Evolutionary conservation across 2,329 filamentous ascomycete species (phyloP), one percentile per base, ranked within the genome.

Genomic region (Atkinsonella hypoxylon): DNA sequence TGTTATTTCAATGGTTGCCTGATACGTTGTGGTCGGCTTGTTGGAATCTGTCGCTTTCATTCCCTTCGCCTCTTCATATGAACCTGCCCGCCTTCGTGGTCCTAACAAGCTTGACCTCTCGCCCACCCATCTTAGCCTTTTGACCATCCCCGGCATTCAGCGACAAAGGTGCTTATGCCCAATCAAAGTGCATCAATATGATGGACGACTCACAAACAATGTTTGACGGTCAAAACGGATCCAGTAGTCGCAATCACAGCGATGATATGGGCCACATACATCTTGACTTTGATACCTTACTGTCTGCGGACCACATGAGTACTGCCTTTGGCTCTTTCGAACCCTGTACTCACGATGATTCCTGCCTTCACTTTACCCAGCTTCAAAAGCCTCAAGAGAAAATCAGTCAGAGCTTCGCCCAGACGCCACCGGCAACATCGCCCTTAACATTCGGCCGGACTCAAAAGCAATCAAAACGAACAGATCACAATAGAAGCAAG

Each of bases 281-380:
- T 15, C 40, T 60, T 41, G 56, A 61, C 43, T 62, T 65, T 43
- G 58, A 62, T 39, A 54, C 55, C 18, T 52, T 65, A 20, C 56
- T 64, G 46, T 36, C 47, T 18, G 30, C 47, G 51, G 56, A 20
- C 46, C 58, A 41, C 58, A 61, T 63, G 31, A 57, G 58, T 15
- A 54, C 60, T 15, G 59, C 56, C 15, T 53, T 66, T 12, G 60
- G 59, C 38, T 51, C 57, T 10, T 59, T 62, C 30, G 58, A 58
- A 6, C 57, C 55, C 12, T 61, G 61, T 52, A 54, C 60, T 45
- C 64, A 67, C 47, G 59, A 62, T 36, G 63, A 67, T 46, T 60
- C 61, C 26, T 67, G 64, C 54, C 58, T 66, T 26, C 54, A 56
- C 38, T 57, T 50, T 47, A 47, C 52, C 47, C 51, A 54, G 30